Conservation (phyloP, 352 stramenopile species). For the Phytophthora meadii region DNA sequence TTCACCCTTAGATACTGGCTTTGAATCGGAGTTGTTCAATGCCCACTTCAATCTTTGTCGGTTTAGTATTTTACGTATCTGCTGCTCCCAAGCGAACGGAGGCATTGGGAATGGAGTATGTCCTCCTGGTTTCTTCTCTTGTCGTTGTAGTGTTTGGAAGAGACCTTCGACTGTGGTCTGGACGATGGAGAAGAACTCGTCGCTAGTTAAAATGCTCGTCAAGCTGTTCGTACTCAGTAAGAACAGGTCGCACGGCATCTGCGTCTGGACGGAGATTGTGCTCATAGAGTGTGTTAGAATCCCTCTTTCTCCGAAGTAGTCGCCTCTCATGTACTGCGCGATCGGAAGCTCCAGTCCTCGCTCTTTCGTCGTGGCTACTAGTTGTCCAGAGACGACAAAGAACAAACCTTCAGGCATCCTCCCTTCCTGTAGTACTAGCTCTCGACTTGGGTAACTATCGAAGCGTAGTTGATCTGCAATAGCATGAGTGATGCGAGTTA, state of each 20-base stretch:
- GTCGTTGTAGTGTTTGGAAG: conserved; percentile 11
- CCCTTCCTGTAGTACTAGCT: conserved; percentile 58
- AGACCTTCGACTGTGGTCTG: conserved; percentile 18
- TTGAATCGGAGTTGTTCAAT: not conserved
- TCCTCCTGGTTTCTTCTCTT: conserved; percentile 1
- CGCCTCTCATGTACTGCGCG: conserved; percentile 25
- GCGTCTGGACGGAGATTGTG: conserved; percentile 47
- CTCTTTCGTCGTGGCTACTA: conserved; percentile 32
- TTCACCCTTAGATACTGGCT: not conserved
- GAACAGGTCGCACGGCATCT: conserved; percentile 63
- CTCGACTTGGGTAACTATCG: conserved; percentile 55
- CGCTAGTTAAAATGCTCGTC: conserved; percentile 12
- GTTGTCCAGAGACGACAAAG: conserved; percentile 62
- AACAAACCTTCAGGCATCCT: conserved; percentile 55
- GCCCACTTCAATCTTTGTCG: conserved; percentile 20
- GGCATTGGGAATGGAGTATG: conserved; percentile 16
- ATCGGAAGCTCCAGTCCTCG: conserved; percentile 7
- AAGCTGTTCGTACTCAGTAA: conserved; percentile 40
- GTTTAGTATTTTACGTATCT: conserved; percentile 21
- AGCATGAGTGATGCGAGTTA: not conserved
- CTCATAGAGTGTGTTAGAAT: conserved; percentile 54
- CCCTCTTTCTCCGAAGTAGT: conserved; percentile 61
- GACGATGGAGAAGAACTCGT: conserved; percentile 30
- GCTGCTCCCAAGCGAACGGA: conserved; percentile 14
- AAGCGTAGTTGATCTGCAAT: conserved; percentile 35